Conservation (phyloP, 352 stramenopile species). For the Thraustotheca clavata region DNA sequence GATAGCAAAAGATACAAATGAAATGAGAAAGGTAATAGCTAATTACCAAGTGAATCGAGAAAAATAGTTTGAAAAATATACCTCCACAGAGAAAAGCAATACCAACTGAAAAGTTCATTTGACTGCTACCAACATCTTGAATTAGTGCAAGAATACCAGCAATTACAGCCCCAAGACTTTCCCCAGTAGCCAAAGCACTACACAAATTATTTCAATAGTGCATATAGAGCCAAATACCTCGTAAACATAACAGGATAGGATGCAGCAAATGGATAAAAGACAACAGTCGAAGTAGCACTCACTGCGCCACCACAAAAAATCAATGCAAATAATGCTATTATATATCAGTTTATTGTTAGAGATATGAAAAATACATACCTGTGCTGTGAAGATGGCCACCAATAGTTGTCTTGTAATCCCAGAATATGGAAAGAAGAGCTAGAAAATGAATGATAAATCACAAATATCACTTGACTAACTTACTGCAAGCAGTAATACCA, state of each 20-base stretch:
- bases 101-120: conserved; percentile 48
- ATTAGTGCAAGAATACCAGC: conserved; percentile 49
- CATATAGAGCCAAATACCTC: conserved; percentile 16
- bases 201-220: not conserved
- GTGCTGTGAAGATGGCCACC: conserved; percentile 44
- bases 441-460: not conserved
- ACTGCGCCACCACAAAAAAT: conserved; percentile 58
- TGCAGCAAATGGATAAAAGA: conserved; percentile 64
- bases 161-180: conserved; percentile 51
- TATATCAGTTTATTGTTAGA: not conserved
- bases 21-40: conserved; percentile 24
- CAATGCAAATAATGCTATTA: conserved; percentile 43
- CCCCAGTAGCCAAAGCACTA: conserved; percentile 43
- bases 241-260: conserved; percentile 57
- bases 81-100: conserved; percentile 52
- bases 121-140: conserved; percentile 37
- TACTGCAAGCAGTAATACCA: conserved; percentile 30
- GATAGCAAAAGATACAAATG: conserved; percentile 43
- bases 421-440: conserved; percentile 47
- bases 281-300: conserved; percentile 58
- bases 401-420: conserved; percentile 37
- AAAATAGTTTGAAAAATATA: conserved; percentile 17
- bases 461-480: not conserved
- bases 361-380: not conserved
- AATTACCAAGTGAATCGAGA: conserved; percentile 34